Base-by-base conservation (phyloP, 2,329 filamentous ascomycete species). In the Aspergillus sp. region DNA sequence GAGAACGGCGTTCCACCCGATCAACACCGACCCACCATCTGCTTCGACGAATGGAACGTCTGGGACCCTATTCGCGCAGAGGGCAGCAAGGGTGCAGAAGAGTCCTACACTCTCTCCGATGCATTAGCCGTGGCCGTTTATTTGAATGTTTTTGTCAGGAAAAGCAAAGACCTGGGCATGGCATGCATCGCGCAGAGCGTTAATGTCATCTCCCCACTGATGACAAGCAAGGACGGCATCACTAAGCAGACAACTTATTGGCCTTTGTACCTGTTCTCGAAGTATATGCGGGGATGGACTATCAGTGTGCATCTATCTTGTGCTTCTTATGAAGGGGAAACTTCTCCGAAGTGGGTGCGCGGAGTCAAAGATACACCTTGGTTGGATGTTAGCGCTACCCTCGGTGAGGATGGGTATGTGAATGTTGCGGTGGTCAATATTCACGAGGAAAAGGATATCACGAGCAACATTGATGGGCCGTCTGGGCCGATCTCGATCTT, bases 1-100 rank as follows among this genome's bases (percentile, higher is more conserved):
- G 87, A 91, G 72, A 88, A 89, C 73, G 67, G 70, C 7, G 71
- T 78, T 0, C 83, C 88, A 0, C 77, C 82, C 0, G 78, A 80
- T 0, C 84, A 88, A n/a, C 83, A 84, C 3, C 79, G 83, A 3
- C 88, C 86, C 50, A 88, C 83, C 54, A 91, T 93, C 72, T 92
- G 90, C 80, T 92, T 92, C 71, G 90, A 93, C 71, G 90, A 92
- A 75, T 92, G 90, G 90, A 93, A 92, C 72, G 89, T 92, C 8
- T 93, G 90, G 90, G 89, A 91, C 67, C 88, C 89, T 0, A 80
- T 82, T 56, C 84, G 89, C 8, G 89, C 90, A 0, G 88, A 88
- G 0, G 90, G 90, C 15, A 86, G 89, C 67, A 74, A 84, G 62
- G 90, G 90, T 15, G 90, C 88, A 5, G 90, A 92, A 75, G 89